Percentiles rank a stretch among this genome's conserved stretches.
Conservation (phyloP, 495 filamentous ascomycete genomes). For the Echria macrotheca region DNA sequence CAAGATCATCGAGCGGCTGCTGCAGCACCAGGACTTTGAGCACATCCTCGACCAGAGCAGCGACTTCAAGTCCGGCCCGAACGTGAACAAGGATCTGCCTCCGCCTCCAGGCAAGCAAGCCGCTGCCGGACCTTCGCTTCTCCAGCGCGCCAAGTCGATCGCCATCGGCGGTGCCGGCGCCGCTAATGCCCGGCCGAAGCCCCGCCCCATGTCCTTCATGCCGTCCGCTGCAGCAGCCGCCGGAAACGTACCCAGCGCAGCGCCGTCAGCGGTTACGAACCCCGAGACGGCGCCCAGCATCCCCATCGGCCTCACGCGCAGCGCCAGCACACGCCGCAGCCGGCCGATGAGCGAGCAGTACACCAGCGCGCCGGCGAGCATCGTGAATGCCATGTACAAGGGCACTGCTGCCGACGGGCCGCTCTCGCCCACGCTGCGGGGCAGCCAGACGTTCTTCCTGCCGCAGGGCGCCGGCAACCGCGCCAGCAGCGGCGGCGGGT, state of each 20-base stretch:
- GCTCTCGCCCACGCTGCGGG: conserved; percentile 50
- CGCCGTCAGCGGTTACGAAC: conserved; percentile 47
- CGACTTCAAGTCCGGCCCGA: conserved; percentile 45
- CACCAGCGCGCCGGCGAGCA: conserved; percentile 59
- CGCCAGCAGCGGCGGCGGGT: conserved; percentile 23
- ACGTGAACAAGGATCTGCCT: conserved; percentile 80
- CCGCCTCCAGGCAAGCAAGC: conserved; percentile 61
- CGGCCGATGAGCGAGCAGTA: conserved; percentile 68
- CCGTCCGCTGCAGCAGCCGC: conserved; percentile 33
- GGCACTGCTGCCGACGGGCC: conserved; percentile 49
- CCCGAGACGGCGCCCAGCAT: conserved; percentile 81
- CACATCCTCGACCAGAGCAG: conserved; percentile 76
- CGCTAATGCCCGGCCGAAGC: conserved; percentile 40
- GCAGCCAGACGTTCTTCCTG: conserved; percentile 40
- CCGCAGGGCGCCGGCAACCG: conserved; percentile 44
- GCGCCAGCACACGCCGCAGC: conserved; percentile 51
- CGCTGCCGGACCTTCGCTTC: conserved; percentile 49
- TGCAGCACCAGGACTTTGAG: conserved; percentile 93
- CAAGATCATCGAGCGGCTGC: conserved; percentile 90
- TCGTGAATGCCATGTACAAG: conserved; percentile 83
- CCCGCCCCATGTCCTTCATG: conserved; percentile 59
- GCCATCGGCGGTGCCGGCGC: conserved; percentile 34
- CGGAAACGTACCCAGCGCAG: conserved; percentile 23
- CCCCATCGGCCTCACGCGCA: conserved; percentile 60
- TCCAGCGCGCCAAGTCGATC: conserved; percentile 79